Conservation (phyloP, 2,329 filamentous ascomycete genomes). For the Colletotrichum australisinense region DNA sequence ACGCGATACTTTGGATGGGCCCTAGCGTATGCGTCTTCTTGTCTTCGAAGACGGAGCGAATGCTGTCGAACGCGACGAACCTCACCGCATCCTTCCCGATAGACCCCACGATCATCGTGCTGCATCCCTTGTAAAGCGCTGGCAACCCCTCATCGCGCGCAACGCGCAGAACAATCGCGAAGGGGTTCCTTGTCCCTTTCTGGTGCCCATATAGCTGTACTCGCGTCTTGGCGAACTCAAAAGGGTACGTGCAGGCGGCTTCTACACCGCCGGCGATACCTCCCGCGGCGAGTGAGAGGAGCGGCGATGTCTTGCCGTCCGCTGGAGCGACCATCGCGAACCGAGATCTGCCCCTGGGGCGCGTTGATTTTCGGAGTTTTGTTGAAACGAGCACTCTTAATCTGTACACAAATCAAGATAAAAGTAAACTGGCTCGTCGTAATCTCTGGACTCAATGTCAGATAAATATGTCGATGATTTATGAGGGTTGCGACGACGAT, state of each 20-base stretch:
- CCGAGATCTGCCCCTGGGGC: background rate
- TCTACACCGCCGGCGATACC: slow-evolving; percentile 27
- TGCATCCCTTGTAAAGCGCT: slow-evolving; percentile 26
- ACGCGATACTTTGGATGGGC: slow-evolving; percentile 14
- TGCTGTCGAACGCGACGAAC: slow-evolving; percentile 27
- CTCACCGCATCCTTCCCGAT: slow-evolving; percentile 27
- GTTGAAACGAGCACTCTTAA: background rate
- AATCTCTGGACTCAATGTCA: background rate
- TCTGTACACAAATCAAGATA: background rate
- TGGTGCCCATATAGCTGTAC: slow-evolving; percentile 27
- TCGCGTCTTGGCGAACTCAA: slow-evolving; percentile 26
- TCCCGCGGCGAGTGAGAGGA: slow-evolving; percentile 10
- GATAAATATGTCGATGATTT: background rate
- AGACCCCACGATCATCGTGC: slow-evolving; percentile 26
- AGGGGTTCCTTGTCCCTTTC: slow-evolving; percentile 16
- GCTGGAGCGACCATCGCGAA: slow-evolving; percentile 6
- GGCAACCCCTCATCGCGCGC: slow-evolving; percentile 13
- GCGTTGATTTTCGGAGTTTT: no score
- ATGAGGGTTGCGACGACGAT: background rate
- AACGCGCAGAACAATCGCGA: slow-evolving; percentile 20
- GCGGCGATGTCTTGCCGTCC: slow-evolving; percentile 20
- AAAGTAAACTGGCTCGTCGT: background rate
- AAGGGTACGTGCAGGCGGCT: slow-evolving; percentile 24
- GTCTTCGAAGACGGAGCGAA: slow-evolving; percentile 13
- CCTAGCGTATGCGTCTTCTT: slow-evolving; percentile 2